Base-by-base conservation (phyloP, 371 early-diverging fungal genomes). In the Blastocladiella emersonii region DNA sequence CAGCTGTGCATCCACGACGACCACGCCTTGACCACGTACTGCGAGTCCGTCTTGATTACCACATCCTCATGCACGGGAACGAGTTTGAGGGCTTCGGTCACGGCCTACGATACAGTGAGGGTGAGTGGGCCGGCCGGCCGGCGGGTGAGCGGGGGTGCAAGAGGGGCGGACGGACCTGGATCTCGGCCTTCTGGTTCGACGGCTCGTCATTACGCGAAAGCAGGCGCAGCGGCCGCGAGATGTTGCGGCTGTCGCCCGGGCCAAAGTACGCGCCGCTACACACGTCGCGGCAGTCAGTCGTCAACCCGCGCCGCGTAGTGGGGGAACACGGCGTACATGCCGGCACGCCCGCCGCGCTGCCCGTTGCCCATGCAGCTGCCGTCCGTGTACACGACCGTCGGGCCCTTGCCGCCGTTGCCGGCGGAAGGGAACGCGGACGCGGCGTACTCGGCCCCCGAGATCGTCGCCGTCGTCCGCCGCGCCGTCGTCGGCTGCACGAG, bases 21-120 rank as follows among this genome's bases (percentile, higher is more conserved):
- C 30, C 27, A 12, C 15, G 53, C 27, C 1, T 59, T 59, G 37
- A 59, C 21, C 37, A 59, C 59, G 32, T 59, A 59, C 32, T 59
- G 59, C 37, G 41, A 41, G 37, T 59, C 59, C 17, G 59, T 59
- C 30, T 7, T n/a, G 59, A 59, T 59, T 39, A 35, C 10, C 13
- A 51, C 30, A 30, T 25, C 30, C 12, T 51, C 15, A 30, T 30
- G 8, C 1, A 30, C 13, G 8, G 21, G 30, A 8, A 30, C 32
- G 27, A 8, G 8, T 7, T 25, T 8, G 53, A 30, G 53, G 21
- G 30, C 15, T 30, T 51, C 30, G 27, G 53, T 30, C 34, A 51
- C n/a, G 23, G n/a, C n/a, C 21, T 48, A n/a, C 48, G 25, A 21
- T 3, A 3, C 25, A 3, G 25, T 48, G 25, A n/a, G n/a, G 23